A percentile compares a stretch with the other conserved stretches of the same genome.
Evolutionary conservation across 257 asterid genomes (phyloP).

Genomic region (Echium plantagineum): DNA sequence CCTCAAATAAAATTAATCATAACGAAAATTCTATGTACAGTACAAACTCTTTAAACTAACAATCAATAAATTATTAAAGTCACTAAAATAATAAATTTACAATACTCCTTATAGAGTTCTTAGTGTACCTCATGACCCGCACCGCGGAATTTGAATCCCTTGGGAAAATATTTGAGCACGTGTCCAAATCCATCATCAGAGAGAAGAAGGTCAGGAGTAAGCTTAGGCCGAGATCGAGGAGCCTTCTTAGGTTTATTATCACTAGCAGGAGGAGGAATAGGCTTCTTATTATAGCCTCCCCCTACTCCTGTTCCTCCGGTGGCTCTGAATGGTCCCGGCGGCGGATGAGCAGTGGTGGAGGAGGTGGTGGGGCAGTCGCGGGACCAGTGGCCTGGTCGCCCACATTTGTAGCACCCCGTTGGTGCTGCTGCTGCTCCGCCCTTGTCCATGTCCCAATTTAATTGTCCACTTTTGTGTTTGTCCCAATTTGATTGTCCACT

Average conservation of each 20-base stretch:
- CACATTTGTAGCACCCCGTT: constrained; percentile 95
- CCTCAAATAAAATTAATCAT: too few species aligned
- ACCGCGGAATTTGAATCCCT: constrained; percentile 71
- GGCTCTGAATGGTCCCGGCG: constrained; percentile 4
- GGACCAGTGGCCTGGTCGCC: constrained; percentile 97
- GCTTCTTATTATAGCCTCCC: neutral
- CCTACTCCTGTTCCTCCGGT: neutral
- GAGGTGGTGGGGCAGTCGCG: constrained; percentile 71
- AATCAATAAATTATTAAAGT: too few species aligned
- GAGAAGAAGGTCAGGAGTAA: constrained; percentile 74
- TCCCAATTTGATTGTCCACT: too few species aligned
- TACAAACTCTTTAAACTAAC: too few species aligned
- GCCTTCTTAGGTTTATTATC: constrained; percentile 41
- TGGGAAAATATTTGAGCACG: constrained; percentile 78
- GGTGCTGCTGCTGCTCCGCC: constrained; percentile 51
- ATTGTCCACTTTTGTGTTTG: too few species aligned
- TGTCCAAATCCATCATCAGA: constrained; percentile 76
- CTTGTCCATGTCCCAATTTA: too few species aligned
- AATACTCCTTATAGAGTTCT: too few species aligned
- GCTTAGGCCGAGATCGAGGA: constrained; percentile 56
- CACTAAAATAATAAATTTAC: too few species aligned
- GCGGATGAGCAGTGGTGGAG: constrained; percentile 18
- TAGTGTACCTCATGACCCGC: constrained; percentile 71
- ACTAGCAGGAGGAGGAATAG: constrained; percentile 12
- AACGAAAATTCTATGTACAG: too few species aligned